These are phyloP conservation scores for Endocalyx cinctus DNA, from an alignment of 2,329 filamentous ascomycete genomes.

Conservation along the genomic window DNA sequence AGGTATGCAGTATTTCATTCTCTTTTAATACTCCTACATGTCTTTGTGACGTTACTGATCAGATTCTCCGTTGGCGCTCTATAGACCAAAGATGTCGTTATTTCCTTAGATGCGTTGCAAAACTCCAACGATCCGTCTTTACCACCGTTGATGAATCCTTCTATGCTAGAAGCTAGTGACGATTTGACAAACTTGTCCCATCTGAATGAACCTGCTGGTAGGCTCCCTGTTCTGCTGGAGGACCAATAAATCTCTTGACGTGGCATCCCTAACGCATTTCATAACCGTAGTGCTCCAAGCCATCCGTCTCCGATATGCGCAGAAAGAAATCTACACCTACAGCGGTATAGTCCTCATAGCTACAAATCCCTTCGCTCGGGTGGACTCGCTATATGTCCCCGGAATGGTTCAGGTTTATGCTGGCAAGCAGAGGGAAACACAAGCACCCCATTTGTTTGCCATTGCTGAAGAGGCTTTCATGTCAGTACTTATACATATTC, in stretches of 20 bases:
- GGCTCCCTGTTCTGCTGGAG: slow-evolving; percentile 5
- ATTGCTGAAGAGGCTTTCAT: slow-evolving; percentile 99
- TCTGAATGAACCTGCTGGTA: slow-evolving; percentile 95
- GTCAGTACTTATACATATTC: slow-evolving; percentile 57
- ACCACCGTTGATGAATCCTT: slow-evolving; percentile 94
- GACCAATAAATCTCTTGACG: slow-evolving; percentile 3
- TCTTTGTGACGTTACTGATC: no score
- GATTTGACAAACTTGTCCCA: slow-evolving; percentile 96
- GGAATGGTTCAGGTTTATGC: slow-evolving; percentile 99
- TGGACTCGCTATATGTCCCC: slow-evolving; percentile 96
- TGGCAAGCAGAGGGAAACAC: slow-evolving; percentile 91
- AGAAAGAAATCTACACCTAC: slow-evolving; percentile 99
- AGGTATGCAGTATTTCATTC: no score
- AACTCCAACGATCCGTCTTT: slow-evolving; percentile 72
- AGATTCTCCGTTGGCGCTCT: slow-evolving; percentile 9
- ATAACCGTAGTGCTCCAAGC: slow-evolving; percentile 90
- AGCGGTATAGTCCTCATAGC: slow-evolving; percentile 98
- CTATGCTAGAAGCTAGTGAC: slow-evolving; percentile 97
- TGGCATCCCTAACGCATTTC: no score
- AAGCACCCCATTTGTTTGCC: slow-evolving; percentile 95
- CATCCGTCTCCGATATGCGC: slow-evolving; percentile 91
- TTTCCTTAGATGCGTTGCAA: slow-evolving; percentile 71
- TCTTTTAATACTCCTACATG: no score
- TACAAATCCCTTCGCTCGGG: slow-evolving; percentile 94
- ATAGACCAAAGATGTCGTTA: slow-evolving; percentile 75